These are phyloP conservation scores for Hirsutella thompsonii DNA, from an alignment of 2,329 filamentous ascomycete species.

Conservation along the genomic window DNA sequence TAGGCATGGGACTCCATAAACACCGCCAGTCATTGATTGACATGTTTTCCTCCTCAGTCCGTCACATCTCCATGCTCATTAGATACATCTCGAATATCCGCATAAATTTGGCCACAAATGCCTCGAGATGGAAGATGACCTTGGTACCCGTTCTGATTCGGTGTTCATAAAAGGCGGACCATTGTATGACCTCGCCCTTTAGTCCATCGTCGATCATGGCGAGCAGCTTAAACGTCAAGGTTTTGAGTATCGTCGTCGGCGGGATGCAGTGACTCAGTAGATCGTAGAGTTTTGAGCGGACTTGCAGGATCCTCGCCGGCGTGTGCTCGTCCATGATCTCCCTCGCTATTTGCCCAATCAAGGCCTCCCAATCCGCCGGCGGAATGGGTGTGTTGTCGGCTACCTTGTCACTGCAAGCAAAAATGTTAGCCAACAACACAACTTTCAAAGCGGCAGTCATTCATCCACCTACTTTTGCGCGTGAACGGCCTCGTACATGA, in stretches of 20 bases:
- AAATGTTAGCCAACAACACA: slow-evolving; percentile 14
- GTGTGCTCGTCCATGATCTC: slow-evolving; percentile 90
- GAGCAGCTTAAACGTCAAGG: slow-evolving; percentile 85
- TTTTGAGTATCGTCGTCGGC: slow-evolving; percentile 85
- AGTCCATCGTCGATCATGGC: slow-evolving; percentile 75
- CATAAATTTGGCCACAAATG: slow-evolving; percentile 99
- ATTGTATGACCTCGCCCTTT: slow-evolving; percentile 86
- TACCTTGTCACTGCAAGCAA: slow-evolving; percentile 61
- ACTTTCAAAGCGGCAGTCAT: neutral
- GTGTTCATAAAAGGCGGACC: slow-evolving; percentile 97
- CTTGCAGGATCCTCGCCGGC: slow-evolving; percentile 75
- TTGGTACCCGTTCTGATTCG: slow-evolving; percentile 84
- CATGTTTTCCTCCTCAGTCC: neutral
- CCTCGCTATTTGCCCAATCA: slow-evolving; percentile 79
- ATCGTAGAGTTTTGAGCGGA: slow-evolving; percentile 92
- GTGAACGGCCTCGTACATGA: slow-evolving; percentile 97
- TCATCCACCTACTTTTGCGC: slow-evolving; percentile 71
- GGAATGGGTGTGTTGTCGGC: slow-evolving; percentile 81
- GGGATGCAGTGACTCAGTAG: slow-evolving; percentile 95
- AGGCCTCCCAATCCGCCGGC: slow-evolving; percentile 90
- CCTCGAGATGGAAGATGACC: slow-evolving; percentile 95
- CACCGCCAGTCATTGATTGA: too few species aligned
- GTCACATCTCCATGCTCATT: slow-evolving; percentile 72
- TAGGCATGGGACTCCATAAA: too few species aligned
- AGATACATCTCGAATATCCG: slow-evolving; percentile 81